A percentile compares a stretch with the other conserved stretches of the same genome.
Evolutionary conservation across 169 alveolate genomes (phyloP).

Genomic region (Babesia gibsoni): DNA sequence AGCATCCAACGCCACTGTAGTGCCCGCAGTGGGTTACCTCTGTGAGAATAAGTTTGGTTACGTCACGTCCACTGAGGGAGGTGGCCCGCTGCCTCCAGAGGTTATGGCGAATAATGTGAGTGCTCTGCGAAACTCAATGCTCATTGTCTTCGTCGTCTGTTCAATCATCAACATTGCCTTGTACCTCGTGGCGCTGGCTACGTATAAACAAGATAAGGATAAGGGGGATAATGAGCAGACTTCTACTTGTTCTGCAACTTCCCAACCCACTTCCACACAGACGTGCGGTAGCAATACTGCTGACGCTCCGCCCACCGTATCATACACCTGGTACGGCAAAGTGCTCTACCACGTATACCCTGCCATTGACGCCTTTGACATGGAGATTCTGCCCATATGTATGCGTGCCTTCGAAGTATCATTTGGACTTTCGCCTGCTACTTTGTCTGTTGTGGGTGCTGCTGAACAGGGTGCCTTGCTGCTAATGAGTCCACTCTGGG

Average conservation of each 20-base stretch:
- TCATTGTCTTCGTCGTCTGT: background rate
- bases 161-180: background rate
- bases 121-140: conserved; percentile 17
- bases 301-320: too few relatives aligned
- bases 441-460: conserved; percentile 76
- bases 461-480: conserved; percentile 83
- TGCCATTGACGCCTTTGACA: conserved; percentile 11
- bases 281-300: too few relatives aligned
- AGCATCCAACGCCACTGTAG: conserved; percentile 82
- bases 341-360: background rate
- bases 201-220: too few relatives aligned
- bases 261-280: too few relatives aligned
- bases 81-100: background rate
- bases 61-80: background rate
- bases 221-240: too few relatives aligned
- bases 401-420: conserved; percentile 86
- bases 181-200: too few relatives aligned
- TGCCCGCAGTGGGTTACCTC: conserved; percentile 84
- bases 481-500: conserved; percentile 86
- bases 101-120: background rate
- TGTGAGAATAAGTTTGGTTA: conserved; percentile 82
- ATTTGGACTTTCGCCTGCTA: conserved; percentile 76
- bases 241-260: too few relatives aligned
- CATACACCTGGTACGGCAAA: background rate
- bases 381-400: background rate